These are phyloP conservation scores for Rhazya stricta DNA, from an alignment of 257 asterid species.

Conservation along the genomic window DNA sequence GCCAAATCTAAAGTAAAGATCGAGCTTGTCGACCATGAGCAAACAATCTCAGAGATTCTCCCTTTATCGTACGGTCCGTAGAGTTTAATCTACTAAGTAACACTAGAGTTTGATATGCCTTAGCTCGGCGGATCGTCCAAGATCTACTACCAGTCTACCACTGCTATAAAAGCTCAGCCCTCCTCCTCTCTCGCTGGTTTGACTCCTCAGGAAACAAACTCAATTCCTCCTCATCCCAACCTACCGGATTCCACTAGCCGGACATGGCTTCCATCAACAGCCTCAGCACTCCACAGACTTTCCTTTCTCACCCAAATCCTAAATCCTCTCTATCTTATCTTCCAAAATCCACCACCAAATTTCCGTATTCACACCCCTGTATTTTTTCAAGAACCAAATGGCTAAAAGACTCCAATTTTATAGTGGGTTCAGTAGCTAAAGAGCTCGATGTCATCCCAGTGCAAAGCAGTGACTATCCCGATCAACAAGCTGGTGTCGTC, in stretches of 20 bases:
- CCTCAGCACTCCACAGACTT: slow-evolving; percentile 33
- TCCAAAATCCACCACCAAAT: slow-evolving; percentile 21
- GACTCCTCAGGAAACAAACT: slow-evolving; percentile 14
- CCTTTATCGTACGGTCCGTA: not conserved
- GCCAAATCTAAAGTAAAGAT: not conserved
- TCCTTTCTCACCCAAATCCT: slow-evolving; percentile 44
- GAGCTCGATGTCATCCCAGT: slow-evolving; percentile 49
- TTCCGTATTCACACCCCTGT: slow-evolving; percentile 14
- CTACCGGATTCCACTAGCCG: slow-evolving; percentile 8
- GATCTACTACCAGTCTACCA: not conserved
- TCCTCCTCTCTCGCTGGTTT: not conserved
- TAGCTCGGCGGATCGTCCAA: not conserved
- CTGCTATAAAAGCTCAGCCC: slow-evolving; percentile 3
- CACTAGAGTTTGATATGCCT: not conserved
- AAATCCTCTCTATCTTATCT: slow-evolving; percentile 21
- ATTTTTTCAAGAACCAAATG: slow-evolving; percentile 18
- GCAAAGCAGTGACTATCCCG: slow-evolving; percentile 44
- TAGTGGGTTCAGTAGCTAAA: slow-evolving; percentile 32
- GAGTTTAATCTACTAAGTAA: not conserved
- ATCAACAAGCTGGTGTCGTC: slow-evolving; percentile 51
- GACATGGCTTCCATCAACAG: slow-evolving; percentile 45
- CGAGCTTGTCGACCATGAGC: not conserved
- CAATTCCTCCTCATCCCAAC: not conserved
- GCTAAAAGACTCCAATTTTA: slow-evolving; percentile 20
- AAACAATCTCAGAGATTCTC: not conserved